Conservation (phyloP, 768 basidiomycete genomes). For the Collybiopsis luxurians region DNA sequence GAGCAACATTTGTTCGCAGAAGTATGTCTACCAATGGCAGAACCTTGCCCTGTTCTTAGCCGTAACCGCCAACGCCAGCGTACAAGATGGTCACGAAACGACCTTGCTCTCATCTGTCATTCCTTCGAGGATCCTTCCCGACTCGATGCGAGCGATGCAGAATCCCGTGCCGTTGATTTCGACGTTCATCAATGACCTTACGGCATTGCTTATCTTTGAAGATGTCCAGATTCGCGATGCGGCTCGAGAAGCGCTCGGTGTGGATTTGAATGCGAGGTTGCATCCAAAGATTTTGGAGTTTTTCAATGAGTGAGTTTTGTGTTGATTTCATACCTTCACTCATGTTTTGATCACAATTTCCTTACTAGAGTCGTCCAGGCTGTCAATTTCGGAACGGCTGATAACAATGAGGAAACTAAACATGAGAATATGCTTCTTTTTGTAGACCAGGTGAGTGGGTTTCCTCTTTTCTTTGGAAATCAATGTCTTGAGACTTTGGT, state of each 20-base stretch:
- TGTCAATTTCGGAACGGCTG: not conserved
- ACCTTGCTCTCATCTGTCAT: constrained; percentile 52
- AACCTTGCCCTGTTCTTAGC: constrained; percentile 79
- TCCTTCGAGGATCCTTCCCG: constrained; percentile 60
- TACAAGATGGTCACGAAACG: constrained; percentile 49
- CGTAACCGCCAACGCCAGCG: constrained; percentile 66
- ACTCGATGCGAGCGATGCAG: constrained; percentile 63
- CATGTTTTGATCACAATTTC: not conserved
- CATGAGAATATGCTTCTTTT: constrained; percentile 44
- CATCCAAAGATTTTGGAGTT: constrained; percentile 67
- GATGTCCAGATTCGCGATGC: constrained; percentile 70
- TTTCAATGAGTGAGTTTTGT: constrained; percentile 63
- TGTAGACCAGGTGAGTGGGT: constrained; percentile 65
- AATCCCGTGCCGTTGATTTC: constrained; percentile 54
- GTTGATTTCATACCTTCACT: not conserved
- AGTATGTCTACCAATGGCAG: constrained; percentile 79
- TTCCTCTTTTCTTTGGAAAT: not conserved
- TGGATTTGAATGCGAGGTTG: constrained; percentile 70
- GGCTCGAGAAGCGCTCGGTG: constrained; percentile 77
- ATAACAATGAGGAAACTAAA: constrained; percentile 3
- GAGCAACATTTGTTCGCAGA: too few relatives aligned
- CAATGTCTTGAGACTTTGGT: not conserved
- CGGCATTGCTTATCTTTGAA: constrained; percentile 65
- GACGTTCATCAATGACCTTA: constrained; percentile 65
- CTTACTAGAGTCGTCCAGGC: constrained; percentile 6